phyloP scores from a whole-genome alignment of 73 alveolate species.

The Blepharisma stoltei region DNA sequence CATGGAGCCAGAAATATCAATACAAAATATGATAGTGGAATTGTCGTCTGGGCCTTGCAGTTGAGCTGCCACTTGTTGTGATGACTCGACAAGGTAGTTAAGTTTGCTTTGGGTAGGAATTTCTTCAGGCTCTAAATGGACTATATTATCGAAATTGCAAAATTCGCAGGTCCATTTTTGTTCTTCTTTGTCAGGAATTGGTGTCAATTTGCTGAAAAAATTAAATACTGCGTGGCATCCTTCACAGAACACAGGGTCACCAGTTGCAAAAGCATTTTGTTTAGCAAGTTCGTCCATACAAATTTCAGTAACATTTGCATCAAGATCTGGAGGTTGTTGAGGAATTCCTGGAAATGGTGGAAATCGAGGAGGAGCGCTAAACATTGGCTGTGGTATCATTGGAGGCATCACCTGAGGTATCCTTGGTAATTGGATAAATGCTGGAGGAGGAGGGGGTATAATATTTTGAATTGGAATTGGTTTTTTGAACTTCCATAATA shows the following conservation, averaged over 20 bases:
- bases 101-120: slow-evolving; percentile 50
- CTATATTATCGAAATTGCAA: slow-evolving; percentile 41
- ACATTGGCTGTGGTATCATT: neutral
- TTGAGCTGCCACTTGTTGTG: slow-evolving; percentile 37
- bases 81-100: slow-evolving; percentile 49
- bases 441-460: too few relatives aligned
- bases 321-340: neutral
- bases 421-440: too few relatives aligned
- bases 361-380: too few relatives aligned
- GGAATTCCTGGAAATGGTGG: slow-evolving; percentile 14
- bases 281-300: slow-evolving; percentile 14
- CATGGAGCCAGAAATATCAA: slow-evolving; percentile 93
- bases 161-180: slow-evolving; percentile 61
- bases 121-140: slow-evolving; percentile 55
- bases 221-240: slow-evolving; percentile 13
- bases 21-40: slow-evolving; percentile 61
- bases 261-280: slow-evolving; percentile 26
- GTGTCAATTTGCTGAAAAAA: neutral
- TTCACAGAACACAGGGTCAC: slow-evolving; percentile 18
- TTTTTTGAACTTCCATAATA: too few relatives aligned
- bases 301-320: slow-evolving; percentile 15
- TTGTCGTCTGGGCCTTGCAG: slow-evolving; percentile 26
- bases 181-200: neutral
- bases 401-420: too few relatives aligned
- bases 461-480: too few relatives aligned